Conservation (phyloP, 768 basidiomycete genomes). For the Agaricus subrufescens region DNA sequence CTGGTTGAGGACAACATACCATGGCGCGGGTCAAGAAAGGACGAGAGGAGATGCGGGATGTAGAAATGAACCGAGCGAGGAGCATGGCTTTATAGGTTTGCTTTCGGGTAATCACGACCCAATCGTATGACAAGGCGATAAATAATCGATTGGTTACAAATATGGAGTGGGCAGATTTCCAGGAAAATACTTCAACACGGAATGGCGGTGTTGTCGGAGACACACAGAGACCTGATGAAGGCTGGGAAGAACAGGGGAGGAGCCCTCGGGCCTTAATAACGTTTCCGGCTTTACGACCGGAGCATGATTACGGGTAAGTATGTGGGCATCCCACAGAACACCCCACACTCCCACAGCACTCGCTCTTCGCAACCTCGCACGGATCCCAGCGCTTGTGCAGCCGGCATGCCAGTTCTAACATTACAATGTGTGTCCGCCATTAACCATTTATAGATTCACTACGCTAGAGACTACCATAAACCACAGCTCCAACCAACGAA, state of each 20-base stretch:
- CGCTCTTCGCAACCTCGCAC: too few relatives aligned
- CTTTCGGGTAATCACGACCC: slow-evolving; percentile 20
- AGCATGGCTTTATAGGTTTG: slow-evolving; percentile 35
- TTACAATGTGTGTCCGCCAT: too few relatives aligned
- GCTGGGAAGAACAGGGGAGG: neutral
- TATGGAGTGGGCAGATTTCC: neutral
- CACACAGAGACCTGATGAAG: neutral
- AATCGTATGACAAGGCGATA: slow-evolving; percentile 33
- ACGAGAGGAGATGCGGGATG: slow-evolving; percentile 37
- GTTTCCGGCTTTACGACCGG: slow-evolving; percentile 19
- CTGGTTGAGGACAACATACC: slow-evolving; percentile 30
- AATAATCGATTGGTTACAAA: slow-evolving; percentile 11
- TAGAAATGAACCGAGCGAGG: slow-evolving; percentile 36
- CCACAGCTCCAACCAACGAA: slow-evolving; percentile 72
- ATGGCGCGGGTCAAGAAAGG: slow-evolving; percentile 42
- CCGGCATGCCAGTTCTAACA: too few relatives aligned
- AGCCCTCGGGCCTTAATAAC: neutral
- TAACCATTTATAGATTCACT: slow-evolving; percentile 41
- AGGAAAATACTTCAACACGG: too few relatives aligned
- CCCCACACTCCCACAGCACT: too few relatives aligned
- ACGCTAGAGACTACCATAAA: slow-evolving; percentile 67
- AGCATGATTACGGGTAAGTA: neutral
- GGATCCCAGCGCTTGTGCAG: too few relatives aligned
- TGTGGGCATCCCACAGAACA: too few relatives aligned
- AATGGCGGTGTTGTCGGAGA: neutral